Evolutionary conservation across 2,329 filamentous ascomycete species (phyloP).

Genomic region (Clarireedia sp.): DNA sequence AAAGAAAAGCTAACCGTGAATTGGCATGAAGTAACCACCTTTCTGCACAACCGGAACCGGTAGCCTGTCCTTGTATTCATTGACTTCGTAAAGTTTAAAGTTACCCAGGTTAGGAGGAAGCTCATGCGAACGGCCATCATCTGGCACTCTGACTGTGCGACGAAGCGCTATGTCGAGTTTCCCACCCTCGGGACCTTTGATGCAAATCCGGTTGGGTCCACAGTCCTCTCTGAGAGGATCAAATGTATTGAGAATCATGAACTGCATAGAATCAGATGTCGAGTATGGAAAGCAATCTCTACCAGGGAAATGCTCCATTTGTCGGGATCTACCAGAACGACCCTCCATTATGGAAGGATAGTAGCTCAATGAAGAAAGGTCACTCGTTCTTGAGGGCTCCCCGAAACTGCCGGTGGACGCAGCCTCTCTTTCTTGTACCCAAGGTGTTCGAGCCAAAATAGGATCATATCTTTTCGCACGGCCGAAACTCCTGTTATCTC

Average conservation of each 20-base stretch:
- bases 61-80: slow-evolving; percentile 29
- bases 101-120: slow-evolving; percentile 33
- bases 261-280: too few relatives aligned
- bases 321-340: too few relatives aligned
- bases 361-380: background rate
- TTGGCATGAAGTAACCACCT: slow-evolving; percentile 39
- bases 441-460: too few relatives aligned
- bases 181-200: background rate
- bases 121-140: slow-evolving; percentile 28
- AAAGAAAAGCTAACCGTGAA: slow-evolving; percentile 29
- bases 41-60: slow-evolving; percentile 31
- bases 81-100: slow-evolving; percentile 34
- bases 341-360: background rate
- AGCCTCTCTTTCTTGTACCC: too few relatives aligned
- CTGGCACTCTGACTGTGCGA: slow-evolving; percentile 37
- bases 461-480: too few relatives aligned
- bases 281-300: too few relatives aligned
- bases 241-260: background rate
- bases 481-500: too few relatives aligned
- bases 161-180: slow-evolving; percentile 30
- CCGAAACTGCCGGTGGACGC: too few relatives aligned
- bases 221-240: background rate
- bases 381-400: too few relatives aligned
- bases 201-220: background rate
- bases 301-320: too few relatives aligned